A percentile compares a stretch with the other conserved stretches of the same genome.
Conservation (phyloP, 2,329 filamentous ascomycete species). For the Colletotrichum horii region DNA sequence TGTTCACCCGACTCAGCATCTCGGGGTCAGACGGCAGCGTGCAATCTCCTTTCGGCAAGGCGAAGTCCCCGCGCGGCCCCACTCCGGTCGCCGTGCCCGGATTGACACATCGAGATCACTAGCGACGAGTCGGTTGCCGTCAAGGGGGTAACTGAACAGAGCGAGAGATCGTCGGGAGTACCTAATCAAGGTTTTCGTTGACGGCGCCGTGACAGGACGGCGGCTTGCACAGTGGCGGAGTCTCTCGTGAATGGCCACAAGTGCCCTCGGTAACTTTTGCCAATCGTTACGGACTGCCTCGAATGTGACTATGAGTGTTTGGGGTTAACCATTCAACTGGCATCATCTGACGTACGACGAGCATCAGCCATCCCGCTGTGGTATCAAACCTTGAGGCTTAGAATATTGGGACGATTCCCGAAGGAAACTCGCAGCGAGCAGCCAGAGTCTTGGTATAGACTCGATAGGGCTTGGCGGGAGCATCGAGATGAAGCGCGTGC, state of each 20-base stretch:
- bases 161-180: background rate
- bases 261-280: background rate
- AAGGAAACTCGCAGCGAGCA: background rate
- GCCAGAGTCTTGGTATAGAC: background rate
- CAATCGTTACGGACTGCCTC: conserved; percentile 10
- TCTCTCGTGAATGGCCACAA: background rate
- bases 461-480: background rate
- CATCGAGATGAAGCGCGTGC: background rate
- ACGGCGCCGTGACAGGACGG: background rate
- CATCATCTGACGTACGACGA: conserved; percentile 1
- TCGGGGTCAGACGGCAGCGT: background rate
- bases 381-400: background rate
- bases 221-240: background rate
- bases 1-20: background rate
- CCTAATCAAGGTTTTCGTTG: background rate
- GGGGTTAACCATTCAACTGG: background rate
- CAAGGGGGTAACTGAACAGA: background rate
- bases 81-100: background rate
- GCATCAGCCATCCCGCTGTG: background rate
- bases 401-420: background rate
- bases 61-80: background rate
- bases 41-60: background rate
- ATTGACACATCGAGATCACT: background rate
- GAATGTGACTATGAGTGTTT: background rate
- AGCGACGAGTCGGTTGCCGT: background rate